Base-by-base conservation (phyloP, 2,329 filamentous ascomycete species). In the Hymenoscyphus linearis region DNA sequence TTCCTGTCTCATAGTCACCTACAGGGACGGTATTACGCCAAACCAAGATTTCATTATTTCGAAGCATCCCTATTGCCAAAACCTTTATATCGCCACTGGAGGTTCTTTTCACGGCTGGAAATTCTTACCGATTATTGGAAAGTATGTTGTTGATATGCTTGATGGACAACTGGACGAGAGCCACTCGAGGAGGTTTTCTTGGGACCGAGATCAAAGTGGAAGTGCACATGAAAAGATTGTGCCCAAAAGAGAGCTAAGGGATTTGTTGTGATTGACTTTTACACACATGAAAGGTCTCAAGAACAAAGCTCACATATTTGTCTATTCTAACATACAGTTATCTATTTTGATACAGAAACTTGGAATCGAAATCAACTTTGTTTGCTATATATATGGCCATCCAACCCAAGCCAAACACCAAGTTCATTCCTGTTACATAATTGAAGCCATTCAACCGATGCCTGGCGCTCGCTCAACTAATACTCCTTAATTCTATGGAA, bases 91-190 rank as follows among this genome's bases (percentile, higher is more conserved):
- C 26, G 85, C 85, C 0, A 82, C 81, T 0, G 85, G 82, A 13
- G 85, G 85, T 1, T 86, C 83, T 13, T 85, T 87, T 64, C 85
- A 88, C 69, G 80, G 81, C 34, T 87, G 82, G 79, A 87, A 88
- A 71, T 86, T 88, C 68, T 74, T 88, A 27, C 85, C 85, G 0
- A 81, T 81, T 26, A 81, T 86, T 64, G 85, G 85, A 3, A 80
- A 82, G 61, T 87, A 87, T 70, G 76, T 85, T 60, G 74, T 77
- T 34, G 77, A 82, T 65, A 76, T 80, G 74, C 70, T 80, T 68
- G 70, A 77, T 57, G 77, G 75, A 59, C 31, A 58, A 59, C 73
- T 80, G 35, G 71, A 72, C n/a, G 64, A 70, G 7, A 73, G 76
- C 40, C 76, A 75, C 61, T 69, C 68, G 27, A 72, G 73, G 59